Conservation (phyloP, 192 early-diverging fungal species). For the Backusella luteola region DNA sequence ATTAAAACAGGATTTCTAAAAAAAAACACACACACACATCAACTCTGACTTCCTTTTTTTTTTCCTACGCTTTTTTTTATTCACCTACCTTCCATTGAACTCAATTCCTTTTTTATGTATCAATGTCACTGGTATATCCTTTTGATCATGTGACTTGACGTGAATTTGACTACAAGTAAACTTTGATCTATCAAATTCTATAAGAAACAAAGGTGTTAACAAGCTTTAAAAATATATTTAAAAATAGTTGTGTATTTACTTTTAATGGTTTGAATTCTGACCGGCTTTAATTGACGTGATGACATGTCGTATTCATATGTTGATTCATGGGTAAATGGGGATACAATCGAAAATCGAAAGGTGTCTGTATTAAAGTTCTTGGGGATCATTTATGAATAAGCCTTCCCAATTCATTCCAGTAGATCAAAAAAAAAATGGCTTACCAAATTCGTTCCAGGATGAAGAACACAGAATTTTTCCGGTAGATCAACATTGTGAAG, state of each 20-base stretch:
- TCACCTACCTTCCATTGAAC: slow-evolving; percentile 38
- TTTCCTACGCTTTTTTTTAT: neutral
- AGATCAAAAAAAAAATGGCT: neutral
- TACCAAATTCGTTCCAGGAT: slow-evolving; percentile 58
- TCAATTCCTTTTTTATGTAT: slow-evolving; percentile 51
- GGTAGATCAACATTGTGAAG: slow-evolving; percentile 49
- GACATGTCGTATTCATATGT: slow-evolving; percentile 69
- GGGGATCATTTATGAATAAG: neutral
- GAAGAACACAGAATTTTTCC: slow-evolving; percentile 55
- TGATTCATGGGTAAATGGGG: slow-evolving; percentile 64
- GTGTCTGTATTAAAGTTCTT: slow-evolving; percentile 56
- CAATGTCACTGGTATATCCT: slow-evolving; percentile 64
- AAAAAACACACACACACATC: neutral
- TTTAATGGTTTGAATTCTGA: slow-evolving; percentile 47
- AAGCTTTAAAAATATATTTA: neutral
- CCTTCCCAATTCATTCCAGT: neutral
- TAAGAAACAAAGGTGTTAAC: neutral
- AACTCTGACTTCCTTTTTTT: neutral
- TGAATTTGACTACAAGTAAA: slow-evolving; percentile 49
- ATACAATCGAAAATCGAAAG: slow-evolving; percentile 60
- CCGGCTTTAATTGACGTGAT: slow-evolving; percentile 35
- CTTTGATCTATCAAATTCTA: slow-evolving; percentile 46
- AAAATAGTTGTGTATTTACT: slow-evolving; percentile 32
- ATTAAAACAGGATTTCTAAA: slow-evolving; percentile 57
- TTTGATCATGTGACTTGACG: slow-evolving; percentile 40